Conservation (phyloP, 2,329 filamentous ascomycete genomes). For the Pseudogymnoascus sp. region DNA sequence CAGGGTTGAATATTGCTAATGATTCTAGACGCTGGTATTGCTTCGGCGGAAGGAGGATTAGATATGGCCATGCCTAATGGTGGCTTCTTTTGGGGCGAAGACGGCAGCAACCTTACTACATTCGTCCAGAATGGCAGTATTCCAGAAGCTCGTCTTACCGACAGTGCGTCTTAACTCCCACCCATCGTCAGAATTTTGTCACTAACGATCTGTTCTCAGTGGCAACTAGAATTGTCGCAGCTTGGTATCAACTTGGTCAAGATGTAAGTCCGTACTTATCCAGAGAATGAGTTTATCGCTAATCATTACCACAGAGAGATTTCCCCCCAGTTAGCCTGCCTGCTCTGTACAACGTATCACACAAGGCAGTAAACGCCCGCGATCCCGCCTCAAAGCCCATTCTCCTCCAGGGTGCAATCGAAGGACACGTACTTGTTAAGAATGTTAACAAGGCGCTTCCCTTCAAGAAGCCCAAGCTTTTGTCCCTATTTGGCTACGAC, state of each 20-base stretch:
- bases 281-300: neutral
- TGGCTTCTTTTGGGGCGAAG: slow-evolving; percentile 19
- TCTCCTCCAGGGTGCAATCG: slow-evolving; percentile 49
- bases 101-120: slow-evolving; percentile 42
- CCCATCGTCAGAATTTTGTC: slow-evolving; percentile 36
- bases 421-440: slow-evolving; percentile 63
- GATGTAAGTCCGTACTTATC: slow-evolving; percentile 54
- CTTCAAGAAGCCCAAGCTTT: slow-evolving; percentile 41
- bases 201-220: slow-evolving; percentile 66
- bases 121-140: slow-evolving; percentile 56
- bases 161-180: slow-evolving; percentile 59
- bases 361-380: slow-evolving; percentile 47
- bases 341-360: slow-evolving; percentile 39
- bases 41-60: slow-evolving; percentile 70
- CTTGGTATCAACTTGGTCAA: slow-evolving; percentile 53
- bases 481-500: slow-evolving; percentile 59
- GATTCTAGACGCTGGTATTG: slow-evolving; percentile 72
- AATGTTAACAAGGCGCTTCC: slow-evolving; percentile 52
- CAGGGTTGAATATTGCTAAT: slow-evolving; percentile 70
- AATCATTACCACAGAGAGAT: slow-evolving; percentile 35
- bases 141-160: slow-evolving; percentile 45
- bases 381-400: slow-evolving; percentile 42
- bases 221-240: slow-evolving; percentile 54
- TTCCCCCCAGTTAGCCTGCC: slow-evolving; percentile 46
- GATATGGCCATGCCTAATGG: slow-evolving; percentile 74